A percentile compares a stretch with the other conserved stretches of the same genome.
Evolutionary conservation across 768 basidiomycete genomes (phyloP).

Genomic region (Tricholoma sp.): DNA sequence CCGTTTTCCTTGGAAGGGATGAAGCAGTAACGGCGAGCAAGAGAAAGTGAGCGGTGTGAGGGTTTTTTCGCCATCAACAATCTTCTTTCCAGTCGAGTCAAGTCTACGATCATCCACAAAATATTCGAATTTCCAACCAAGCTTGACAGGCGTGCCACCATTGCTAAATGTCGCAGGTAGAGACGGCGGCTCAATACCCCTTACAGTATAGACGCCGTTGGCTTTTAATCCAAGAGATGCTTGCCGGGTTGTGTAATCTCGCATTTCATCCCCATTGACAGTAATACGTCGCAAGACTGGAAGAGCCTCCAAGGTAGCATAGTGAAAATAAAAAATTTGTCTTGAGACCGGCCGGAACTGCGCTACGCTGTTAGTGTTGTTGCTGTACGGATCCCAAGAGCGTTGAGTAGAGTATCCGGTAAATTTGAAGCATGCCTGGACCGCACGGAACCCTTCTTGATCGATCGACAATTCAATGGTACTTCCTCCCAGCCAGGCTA

Average conservation of each 20-base stretch:
- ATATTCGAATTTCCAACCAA: slow-evolving; percentile 80
- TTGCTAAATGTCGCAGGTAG: slow-evolving; percentile 15
- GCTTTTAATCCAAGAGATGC: slow-evolving; percentile 63
- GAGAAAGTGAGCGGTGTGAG: slow-evolving; percentile 71
- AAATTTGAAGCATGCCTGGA: slow-evolving; percentile 54
- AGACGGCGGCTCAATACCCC: slow-evolving; percentile 52
- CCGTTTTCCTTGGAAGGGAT: slow-evolving; percentile 60
- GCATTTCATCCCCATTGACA: slow-evolving; percentile 58
- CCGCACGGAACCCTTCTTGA: slow-evolving; percentile 76
- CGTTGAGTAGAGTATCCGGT: slow-evolving; percentile 39
- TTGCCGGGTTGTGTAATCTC: slow-evolving; percentile 74
- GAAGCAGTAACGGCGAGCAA: slow-evolving; percentile 66
- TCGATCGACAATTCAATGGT: slow-evolving; percentile 68
- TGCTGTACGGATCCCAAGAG: slow-evolving; percentile 20
- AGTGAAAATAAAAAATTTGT: slow-evolving; percentile 65
- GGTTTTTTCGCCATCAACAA: slow-evolving; percentile 63
- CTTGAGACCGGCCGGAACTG: slow-evolving; percentile 61
- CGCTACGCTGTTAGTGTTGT: slow-evolving; percentile 41
- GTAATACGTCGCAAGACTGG: slow-evolving; percentile 71
- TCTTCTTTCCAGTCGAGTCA: slow-evolving; percentile 38
- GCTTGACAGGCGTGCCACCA: slow-evolving; percentile 25
- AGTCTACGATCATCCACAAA: slow-evolving; percentile 56
- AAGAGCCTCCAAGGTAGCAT: slow-evolving; percentile 58
- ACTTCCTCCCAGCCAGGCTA: slow-evolving; percentile 50
- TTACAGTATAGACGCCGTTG: slow-evolving; percentile 73